These are phyloP conservation scores for Neopestalotiopsis clavispora DNA, from an alignment of 2,329 filamentous ascomycete genomes.

Conservation along the genomic window DNA sequence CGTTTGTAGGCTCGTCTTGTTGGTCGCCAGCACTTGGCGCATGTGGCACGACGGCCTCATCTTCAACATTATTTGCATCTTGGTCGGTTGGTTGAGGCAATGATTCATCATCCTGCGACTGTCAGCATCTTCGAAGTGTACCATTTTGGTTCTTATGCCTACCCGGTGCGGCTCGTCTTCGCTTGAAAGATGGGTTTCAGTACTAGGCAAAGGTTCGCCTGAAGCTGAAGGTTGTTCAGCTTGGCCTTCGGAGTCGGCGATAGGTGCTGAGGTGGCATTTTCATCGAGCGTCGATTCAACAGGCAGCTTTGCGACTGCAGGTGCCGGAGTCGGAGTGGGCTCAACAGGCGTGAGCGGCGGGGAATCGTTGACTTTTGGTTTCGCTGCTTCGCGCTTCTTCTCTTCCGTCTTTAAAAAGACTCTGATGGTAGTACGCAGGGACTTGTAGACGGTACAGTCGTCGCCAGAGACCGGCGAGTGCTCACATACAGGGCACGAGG, in stretches of 20 bases:
- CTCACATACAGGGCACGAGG: slow-evolving; percentile 89
- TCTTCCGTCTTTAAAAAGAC: slow-evolving; percentile 90
- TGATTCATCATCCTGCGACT: neutral
- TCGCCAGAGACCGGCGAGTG: slow-evolving; percentile 86
- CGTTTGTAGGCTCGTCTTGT: slow-evolving; percentile 32
- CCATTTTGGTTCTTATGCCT: neutral
- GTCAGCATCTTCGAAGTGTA: neutral
- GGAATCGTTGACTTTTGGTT: slow-evolving; percentile 51
- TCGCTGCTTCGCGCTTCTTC: slow-evolving; percentile 79
- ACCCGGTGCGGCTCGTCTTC: neutral
- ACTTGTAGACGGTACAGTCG: slow-evolving; percentile 88
- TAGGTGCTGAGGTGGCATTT: slow-evolving; percentile 13
- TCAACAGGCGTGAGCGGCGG: slow-evolving; percentile 48
- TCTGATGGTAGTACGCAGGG: slow-evolving; percentile 88
- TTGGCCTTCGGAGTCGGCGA: neutral
- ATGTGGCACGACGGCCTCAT: slow-evolving; percentile 24
- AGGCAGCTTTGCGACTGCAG: slow-evolving; percentile 34
- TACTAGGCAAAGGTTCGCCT: neutral
- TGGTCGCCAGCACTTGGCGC: slow-evolving; percentile 27
- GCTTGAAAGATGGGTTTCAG: neutral
- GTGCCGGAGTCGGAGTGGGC: slow-evolving; percentile 39
- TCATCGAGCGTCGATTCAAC: slow-evolving; percentile 26
- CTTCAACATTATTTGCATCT: slow-evolving; percentile 22
- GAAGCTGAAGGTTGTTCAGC: slow-evolving; percentile 3
- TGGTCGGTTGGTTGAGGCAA: slow-evolving; percentile 10